phyloP scores from a whole-genome alignment of 148 eudicot species.

The Mesembryanthemum crystallinum region DNA sequence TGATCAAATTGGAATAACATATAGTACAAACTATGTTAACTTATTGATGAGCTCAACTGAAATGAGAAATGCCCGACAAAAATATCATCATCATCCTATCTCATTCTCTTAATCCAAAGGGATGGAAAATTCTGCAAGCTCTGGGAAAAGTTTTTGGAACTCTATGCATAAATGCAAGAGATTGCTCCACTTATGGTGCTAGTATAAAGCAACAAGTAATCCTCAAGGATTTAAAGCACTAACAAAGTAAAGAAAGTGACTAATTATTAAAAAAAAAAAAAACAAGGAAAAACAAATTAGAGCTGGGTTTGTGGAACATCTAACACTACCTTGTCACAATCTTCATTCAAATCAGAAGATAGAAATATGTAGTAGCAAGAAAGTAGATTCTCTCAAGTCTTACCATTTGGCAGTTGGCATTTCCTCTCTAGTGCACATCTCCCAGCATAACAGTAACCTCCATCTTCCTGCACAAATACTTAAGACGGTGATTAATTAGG shows the following conservation, averaged over 20 bases:
- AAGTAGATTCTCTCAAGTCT: conserved; percentile 37
- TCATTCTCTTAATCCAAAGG: background rate
- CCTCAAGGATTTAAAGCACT: conserved; percentile 16
- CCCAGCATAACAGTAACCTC: conserved; percentile 15
- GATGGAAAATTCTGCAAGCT: background rate
- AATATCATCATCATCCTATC: too few species aligned
- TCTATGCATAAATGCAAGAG: conserved; percentile 12
- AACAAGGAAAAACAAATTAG: background rate
- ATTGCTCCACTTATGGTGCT: conserved; percentile 9
- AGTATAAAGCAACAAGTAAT: conserved; percentile 15
- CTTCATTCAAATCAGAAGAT: background rate
- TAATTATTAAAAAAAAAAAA: background rate
- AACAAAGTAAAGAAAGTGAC: background rate
- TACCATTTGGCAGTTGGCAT: conserved; percentile 20
- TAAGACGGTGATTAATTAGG: background rate
- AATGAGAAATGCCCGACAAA: too few species aligned
- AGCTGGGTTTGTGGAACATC: too few species aligned
- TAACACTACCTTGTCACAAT: background rate
- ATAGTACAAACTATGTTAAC: background rate
- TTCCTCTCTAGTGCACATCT: conserved; percentile 12
- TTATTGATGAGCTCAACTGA: background rate
- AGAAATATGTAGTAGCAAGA: too few species aligned
- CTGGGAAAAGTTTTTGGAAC: conserved; percentile 3
- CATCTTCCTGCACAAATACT: background rate
- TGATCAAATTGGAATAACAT: background rate